These are phyloP conservation scores for Solanum lycopersicoides DNA, from an alignment of 257 asterid genomes.

Conservation along the genomic window DNA sequence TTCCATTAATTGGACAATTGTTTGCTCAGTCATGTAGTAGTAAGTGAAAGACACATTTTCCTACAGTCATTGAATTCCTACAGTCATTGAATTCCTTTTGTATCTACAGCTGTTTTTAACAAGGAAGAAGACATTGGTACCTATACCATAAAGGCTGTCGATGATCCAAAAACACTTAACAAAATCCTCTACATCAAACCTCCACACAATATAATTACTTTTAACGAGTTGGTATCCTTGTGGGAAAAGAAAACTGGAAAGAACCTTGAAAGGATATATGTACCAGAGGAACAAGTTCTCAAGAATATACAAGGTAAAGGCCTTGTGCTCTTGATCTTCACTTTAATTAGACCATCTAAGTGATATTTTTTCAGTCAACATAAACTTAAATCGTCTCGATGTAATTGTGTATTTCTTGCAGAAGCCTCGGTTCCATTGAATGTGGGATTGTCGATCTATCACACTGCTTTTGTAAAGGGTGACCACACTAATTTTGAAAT, in stretches of 20 bases:
- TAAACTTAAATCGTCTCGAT: neutral
- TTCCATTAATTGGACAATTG: neutral
- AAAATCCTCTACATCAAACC: slow-evolving; percentile 51
- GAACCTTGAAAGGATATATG: slow-evolving; percentile 39
- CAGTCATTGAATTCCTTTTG: neutral
- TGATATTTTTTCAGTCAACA: neutral
- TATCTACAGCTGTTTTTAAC: slow-evolving; percentile 40
- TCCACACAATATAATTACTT: slow-evolving; percentile 28
- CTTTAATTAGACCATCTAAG: neutral
- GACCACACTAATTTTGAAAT: slow-evolving; percentile 49
- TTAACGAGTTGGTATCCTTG: slow-evolving; percentile 41
- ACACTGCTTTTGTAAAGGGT: slow-evolving; percentile 45
- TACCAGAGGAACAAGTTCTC: slow-evolving; percentile 44
- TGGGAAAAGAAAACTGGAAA: slow-evolving; percentile 80
- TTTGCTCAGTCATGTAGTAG: neutral
- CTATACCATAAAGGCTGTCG: slow-evolving; percentile 51
- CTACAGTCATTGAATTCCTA: neutral
- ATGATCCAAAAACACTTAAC: slow-evolving; percentile 67
- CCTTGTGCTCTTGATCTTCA: too few species aligned
- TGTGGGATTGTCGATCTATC: slow-evolving; percentile 26
- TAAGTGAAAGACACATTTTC: neutral
- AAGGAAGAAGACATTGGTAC: slow-evolving; percentile 47
- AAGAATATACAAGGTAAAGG: slow-evolving; percentile 44
- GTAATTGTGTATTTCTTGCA: slow-evolving; percentile 4
- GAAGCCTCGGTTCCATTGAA: slow-evolving; percentile 42